phyloP scores from a whole-genome alignment of 2,329 filamentous ascomycete species.

The Paracorniculantispora psalliotae region DNA sequence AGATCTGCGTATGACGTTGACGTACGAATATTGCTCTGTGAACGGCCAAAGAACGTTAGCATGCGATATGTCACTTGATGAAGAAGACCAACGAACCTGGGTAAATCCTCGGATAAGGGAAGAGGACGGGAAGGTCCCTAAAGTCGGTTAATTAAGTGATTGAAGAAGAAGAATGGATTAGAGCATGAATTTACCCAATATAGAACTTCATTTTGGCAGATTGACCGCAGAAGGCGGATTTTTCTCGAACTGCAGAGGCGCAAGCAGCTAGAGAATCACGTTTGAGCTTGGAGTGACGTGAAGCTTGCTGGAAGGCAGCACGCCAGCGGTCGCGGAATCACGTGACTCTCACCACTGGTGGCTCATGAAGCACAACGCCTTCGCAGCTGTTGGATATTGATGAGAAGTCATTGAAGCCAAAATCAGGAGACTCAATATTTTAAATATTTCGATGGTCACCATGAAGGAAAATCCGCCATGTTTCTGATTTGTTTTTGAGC shows the following conservation, averaged over 20 bases:
- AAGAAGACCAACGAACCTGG: constrained; percentile 36
- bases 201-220: constrained; percentile 44
- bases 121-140: constrained; percentile 53
- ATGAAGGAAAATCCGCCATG: no score
- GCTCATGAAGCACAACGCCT: neutral
- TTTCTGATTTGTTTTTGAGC: no score
- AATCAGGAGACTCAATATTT: no score
- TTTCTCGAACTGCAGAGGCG: neutral
- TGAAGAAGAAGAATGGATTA: neutral
- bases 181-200: constrained; percentile 38
- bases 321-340: constrained; percentile 26
- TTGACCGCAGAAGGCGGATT: constrained; percentile 4
- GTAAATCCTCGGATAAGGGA: constrained; percentile 56
- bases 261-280: neutral
- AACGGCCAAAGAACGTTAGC: constrained; percentile 16
- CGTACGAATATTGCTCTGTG: constrained; percentile 53
- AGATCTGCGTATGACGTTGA: constrained; percentile 7
- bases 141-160: constrained; percentile 4
- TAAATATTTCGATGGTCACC: no score
- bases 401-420: no score
- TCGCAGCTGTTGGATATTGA: no score
- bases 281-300: neutral
- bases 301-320: constrained; percentile 2
- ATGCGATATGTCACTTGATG: neutral
- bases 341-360: constrained; percentile 18